A percentile compares a stretch with the other conserved stretches of the same genome.
phyloP scores from a whole-genome alignment of 495 filamentous ascomycete genomes.

The Xylaria longipes region DNA sequence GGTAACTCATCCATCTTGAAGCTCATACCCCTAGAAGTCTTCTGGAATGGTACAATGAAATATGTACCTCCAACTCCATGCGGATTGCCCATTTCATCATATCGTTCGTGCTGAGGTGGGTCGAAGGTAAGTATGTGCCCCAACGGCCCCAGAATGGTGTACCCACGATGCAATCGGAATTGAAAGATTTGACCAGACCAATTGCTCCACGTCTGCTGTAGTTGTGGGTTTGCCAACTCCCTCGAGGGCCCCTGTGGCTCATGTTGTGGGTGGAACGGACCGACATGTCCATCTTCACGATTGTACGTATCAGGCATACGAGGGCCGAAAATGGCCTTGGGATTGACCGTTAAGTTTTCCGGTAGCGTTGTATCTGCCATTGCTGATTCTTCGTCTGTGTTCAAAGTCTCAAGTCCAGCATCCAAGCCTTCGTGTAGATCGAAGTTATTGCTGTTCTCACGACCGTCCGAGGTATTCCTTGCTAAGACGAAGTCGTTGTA shows the following conservation, averaged over 20 bases:
- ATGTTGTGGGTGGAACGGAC: not conserved
- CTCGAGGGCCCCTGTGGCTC: not conserved
- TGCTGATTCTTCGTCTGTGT: not conserved
- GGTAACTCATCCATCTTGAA: slow-evolving; percentile 5
- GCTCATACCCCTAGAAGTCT: not conserved
- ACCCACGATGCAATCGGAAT: slow-evolving; percentile 15
- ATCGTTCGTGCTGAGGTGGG: not conserved
- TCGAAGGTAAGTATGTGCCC: slow-evolving; percentile 20
- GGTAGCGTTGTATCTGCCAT: not conserved
- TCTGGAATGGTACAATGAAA: not conserved
- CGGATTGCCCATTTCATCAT: slow-evolving; percentile 6
- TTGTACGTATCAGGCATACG: not conserved
- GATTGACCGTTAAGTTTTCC: not conserved
- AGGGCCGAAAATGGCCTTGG: slow-evolving; percentile 1
- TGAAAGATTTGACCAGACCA: slow-evolving; percentile 15
- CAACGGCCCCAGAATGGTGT: slow-evolving; percentile 6
- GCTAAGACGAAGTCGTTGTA: slow-evolving; percentile 18
- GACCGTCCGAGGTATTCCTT: not conserved
- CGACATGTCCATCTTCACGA: not conserved
- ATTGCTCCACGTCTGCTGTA: not conserved
- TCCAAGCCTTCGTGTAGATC: not conserved
- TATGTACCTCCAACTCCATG: slow-evolving; percentile 14
- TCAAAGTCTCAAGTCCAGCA: not conserved
- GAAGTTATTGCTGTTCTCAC: too few species aligned
- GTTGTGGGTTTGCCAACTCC: not conserved